Evolutionary conservation across 1,284 basidiomycete species (phyloP).

Genomic region (Ceratobasidium sp.): DNA sequence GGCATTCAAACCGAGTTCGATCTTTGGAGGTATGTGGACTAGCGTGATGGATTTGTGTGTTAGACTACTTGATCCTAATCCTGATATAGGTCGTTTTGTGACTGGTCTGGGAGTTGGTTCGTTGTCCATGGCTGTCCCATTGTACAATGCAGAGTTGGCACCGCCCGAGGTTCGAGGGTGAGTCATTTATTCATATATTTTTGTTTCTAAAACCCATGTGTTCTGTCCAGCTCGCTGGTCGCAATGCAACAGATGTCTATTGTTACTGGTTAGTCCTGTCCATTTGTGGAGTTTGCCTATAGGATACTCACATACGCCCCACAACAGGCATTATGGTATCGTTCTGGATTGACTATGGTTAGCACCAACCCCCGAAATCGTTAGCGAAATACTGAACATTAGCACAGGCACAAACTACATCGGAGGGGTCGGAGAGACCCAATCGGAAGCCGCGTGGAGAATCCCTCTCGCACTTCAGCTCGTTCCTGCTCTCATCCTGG

Average conservation of each 20-base stretch:
- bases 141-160: conserved; percentile 81
- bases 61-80: conserved; percentile 37
- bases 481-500: conserved; percentile 75
- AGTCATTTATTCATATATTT: neutral
- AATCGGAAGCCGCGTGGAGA: conserved; percentile 74
- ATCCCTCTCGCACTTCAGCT: conserved; percentile 80
- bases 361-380: neutral
- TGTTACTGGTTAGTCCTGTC: conserved; percentile 48
- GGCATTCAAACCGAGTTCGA: conserved; percentile 65
- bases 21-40: conserved; percentile 66
- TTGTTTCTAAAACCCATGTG: neutral
- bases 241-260: conserved; percentile 85
- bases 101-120: conserved; percentile 82
- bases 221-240: conserved; percentile 64
- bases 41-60: neutral
- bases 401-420: conserved; percentile 74
- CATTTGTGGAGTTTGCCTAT: neutral
- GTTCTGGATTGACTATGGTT: conserved; percentile 67
- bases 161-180: conserved; percentile 82
- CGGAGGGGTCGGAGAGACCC: conserved; percentile 65
- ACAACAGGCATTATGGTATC: conserved; percentile 56
- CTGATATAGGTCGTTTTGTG: conserved; percentile 67
- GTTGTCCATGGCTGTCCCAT: conserved; percentile 76
- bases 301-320: conserved; percentile 8
- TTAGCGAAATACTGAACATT: neutral